Evolutionary conservation across 1,139 yeast genomes (phyloP).

Genomic region (Debaryomyces robertsiae): DNA sequence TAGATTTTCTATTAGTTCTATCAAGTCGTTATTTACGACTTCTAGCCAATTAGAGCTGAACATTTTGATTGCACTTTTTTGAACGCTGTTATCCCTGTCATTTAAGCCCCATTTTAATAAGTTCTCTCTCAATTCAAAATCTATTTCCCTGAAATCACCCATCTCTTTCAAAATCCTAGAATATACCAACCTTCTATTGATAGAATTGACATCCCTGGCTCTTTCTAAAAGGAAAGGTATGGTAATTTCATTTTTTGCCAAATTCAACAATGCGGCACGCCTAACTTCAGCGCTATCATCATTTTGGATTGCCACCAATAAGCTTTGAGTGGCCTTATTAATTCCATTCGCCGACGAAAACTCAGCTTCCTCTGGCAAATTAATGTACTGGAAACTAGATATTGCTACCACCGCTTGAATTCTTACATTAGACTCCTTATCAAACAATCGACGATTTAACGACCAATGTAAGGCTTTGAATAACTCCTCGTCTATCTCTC

Average conservation of each 20-base stretch:
- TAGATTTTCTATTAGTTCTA: slow-evolving; percentile 69
- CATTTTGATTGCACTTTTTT: slow-evolving; percentile 71
- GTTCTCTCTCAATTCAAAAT: slow-evolving; percentile 62
- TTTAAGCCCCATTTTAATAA: slow-evolving; percentile 81
- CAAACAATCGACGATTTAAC: slow-evolving; percentile 66
- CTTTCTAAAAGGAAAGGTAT: slow-evolving; percentile 70
- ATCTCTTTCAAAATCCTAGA: slow-evolving; percentile 68
- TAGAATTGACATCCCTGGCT: slow-evolving; percentile 75
- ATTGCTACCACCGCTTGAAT: slow-evolving; percentile 81
- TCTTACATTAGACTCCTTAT: slow-evolving; percentile 78
- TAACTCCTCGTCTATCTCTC: slow-evolving; percentile 75
- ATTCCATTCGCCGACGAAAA: slow-evolving; percentile 16
- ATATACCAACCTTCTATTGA: slow-evolving; percentile 73
- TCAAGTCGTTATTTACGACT: slow-evolving; percentile 66
- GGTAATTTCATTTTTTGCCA: slow-evolving; percentile 57
- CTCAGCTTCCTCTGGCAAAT: slow-evolving; percentile 36
- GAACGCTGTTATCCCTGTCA: slow-evolving; percentile 79
- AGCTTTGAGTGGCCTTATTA: slow-evolving; percentile 39
- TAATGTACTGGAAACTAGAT: slow-evolving; percentile 68
- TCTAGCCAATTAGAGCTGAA: slow-evolving; percentile 74
- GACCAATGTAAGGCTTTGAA: slow-evolving; percentile 65
- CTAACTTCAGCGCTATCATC: slow-evolving; percentile 91
- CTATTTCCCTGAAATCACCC: slow-evolving; percentile 63
- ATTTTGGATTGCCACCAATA: slow-evolving; percentile 61
- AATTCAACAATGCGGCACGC: slow-evolving; percentile 75